Evolutionary conservation across 768 basidiomycete genomes (phyloP), one percentile per base, ranked within the genome.

Genomic region (Chalciporus sphaerocephalus): DNA sequence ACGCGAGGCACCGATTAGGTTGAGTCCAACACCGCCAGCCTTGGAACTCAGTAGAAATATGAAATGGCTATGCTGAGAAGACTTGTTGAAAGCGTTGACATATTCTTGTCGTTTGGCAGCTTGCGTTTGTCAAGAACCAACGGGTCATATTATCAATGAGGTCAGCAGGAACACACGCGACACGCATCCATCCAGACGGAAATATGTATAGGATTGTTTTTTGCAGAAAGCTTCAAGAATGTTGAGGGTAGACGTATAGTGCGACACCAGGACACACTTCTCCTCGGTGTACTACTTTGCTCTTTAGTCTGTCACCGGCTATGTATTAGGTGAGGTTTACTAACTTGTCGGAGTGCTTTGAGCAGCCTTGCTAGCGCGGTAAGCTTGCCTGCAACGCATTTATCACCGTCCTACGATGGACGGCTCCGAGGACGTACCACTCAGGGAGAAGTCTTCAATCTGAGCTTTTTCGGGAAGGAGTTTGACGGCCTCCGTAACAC

Each of bases 201-300:
- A 79, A 59, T 79, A 90, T 0, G 84, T 83, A 62, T 92, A 97
- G 9, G 72, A 69, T 55, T 75, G 80, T 51, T 76, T 80, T 63
- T 82, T 79, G 69, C 93, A 95, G 54, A 83, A 87, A 3, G 80
- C 80, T 69, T 97, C 92, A 23, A 99, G 71, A 45, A 99, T 80
- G 58, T 97, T 89, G 42, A 99, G 80, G 2, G 94, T 96, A 5
- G 87, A 85, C 0, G 94, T 98, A 58, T 88, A 99, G 61, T 98
- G 94, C n/a, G 93, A 97, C 25, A 95, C 90, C 33, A 99, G 68
- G 25, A 97, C 87, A 56, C 92, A 87, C 77, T 99, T 99, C 69
- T 99, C 95, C 32, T 87, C 83, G 0, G 90, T 92, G 27, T 73
- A 69, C 83, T 90, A 39, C 41, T 46, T n/a, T 21, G 12, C 35